These are phyloP conservation scores for Aspergillus hortae DNA, from an alignment of 2,329 filamentous ascomycete genomes.

Conservation along the genomic window DNA sequence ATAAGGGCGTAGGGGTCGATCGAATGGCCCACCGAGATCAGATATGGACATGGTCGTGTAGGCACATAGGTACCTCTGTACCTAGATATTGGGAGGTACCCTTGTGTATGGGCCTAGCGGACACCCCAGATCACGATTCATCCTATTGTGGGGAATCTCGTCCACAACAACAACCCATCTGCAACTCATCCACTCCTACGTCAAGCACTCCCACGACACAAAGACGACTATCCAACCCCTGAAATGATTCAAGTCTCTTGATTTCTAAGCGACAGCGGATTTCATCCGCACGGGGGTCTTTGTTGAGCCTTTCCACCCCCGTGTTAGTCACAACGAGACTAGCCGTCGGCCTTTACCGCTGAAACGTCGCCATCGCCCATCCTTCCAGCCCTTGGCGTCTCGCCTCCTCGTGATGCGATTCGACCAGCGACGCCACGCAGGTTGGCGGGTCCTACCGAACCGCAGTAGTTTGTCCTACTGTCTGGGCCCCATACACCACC, in stretches of 20 bases:
- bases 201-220: background rate
- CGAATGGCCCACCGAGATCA: too few relatives aligned
- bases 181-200: background rate
- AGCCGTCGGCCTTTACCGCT: background rate
- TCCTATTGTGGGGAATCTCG: background rate
- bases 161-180: background rate
- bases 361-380: background rate
- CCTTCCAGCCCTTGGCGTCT: background rate
- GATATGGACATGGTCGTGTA: too few relatives aligned
- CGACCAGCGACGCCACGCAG: background rate
- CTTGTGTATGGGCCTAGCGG: too few relatives aligned
- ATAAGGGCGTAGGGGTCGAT: too few relatives aligned
- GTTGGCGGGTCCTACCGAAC: background rate
- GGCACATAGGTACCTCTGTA: too few relatives aligned
- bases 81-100: too few relatives aligned
- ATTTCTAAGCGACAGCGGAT: background rate
- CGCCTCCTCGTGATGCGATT: background rate
- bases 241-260: background rate
- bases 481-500: background rate
- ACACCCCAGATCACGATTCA: too few relatives aligned
- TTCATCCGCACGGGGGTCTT: background rate
- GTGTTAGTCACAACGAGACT: background rate
- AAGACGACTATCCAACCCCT: background rate
- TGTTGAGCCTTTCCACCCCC: too few relatives aligned
- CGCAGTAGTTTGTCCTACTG: background rate